phyloP scores from a whole-genome alignment of 345 rosid genomes.

The Carallia pectinifolia region DNA sequence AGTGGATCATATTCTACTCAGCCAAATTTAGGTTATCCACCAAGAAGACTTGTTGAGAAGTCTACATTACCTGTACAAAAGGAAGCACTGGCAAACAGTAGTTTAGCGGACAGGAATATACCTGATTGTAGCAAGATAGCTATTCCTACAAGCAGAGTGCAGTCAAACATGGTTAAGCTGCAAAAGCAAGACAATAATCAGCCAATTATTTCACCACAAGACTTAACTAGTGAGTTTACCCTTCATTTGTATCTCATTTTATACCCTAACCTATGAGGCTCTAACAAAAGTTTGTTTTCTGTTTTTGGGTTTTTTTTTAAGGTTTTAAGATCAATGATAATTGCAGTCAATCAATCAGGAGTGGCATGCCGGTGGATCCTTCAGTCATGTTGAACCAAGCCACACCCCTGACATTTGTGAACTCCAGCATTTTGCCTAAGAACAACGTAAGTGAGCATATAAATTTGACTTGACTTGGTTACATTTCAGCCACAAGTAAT shows the following conservation, averaged over 20 bases:
- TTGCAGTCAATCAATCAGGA: constrained; percentile 36
- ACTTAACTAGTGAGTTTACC: constrained; percentile 16
- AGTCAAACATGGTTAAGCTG: constrained; percentile 32
- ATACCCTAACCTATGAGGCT: neutral
- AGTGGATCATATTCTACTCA: constrained; percentile 37
- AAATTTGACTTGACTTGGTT: neutral
- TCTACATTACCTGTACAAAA: constrained; percentile 32
- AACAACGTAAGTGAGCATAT: constrained; percentile 39
- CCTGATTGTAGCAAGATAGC: constrained; percentile 31
- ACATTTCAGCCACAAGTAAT: neutral
- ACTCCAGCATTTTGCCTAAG: constrained; percentile 30
- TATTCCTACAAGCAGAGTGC: constrained; percentile 30
- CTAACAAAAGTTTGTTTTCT: constrained; percentile 11
- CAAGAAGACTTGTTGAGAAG: constrained; percentile 29
- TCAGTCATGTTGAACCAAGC: constrained; percentile 32
- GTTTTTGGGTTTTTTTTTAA: constrained; percentile 34
- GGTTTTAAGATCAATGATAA: constrained; percentile 41
- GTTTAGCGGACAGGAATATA: constrained; percentile 20
- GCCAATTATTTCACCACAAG: constrained; percentile 33
- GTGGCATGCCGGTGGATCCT: constrained; percentile 34
- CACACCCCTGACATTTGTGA: constrained; percentile 26
- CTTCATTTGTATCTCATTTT: neutral
- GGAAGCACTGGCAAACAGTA: constrained; percentile 23
- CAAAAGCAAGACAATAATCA: constrained; percentile 38
- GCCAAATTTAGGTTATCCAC: constrained; percentile 29